These are phyloP conservation scores for Amanita pallidorosea DNA, from an alignment of 768 basidiomycete genomes.

Conservation along the genomic window DNA sequence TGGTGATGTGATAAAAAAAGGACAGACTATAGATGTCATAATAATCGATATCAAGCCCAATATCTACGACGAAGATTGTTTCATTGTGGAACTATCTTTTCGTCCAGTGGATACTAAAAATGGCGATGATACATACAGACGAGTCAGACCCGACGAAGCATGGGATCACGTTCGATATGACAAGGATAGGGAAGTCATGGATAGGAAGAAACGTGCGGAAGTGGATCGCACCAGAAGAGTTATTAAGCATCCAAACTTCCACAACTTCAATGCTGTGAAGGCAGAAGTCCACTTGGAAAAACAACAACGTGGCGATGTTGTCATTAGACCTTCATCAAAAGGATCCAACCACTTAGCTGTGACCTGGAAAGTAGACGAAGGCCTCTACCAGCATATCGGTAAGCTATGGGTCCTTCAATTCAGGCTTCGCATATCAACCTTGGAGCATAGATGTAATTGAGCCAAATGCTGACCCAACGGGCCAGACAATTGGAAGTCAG, in stretches of 20 bases:
- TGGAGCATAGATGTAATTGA: constrained; percentile 61
- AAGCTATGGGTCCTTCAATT: neutral
- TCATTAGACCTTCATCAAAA: constrained; percentile 93
- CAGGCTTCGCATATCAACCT: constrained; percentile 13
- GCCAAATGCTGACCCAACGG: constrained; percentile 62
- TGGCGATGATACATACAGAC: constrained; percentile 55
- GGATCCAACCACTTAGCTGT: constrained; percentile 90
- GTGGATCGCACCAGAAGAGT: constrained; percentile 71
- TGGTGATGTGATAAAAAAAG: constrained; percentile 51
- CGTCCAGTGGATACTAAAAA: constrained; percentile 47
- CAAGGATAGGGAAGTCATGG: constrained; percentile 61
- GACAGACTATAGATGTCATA: constrained; percentile 72
- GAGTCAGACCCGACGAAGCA: constrained; percentile 43
- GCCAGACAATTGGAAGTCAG: constrained; percentile 50
- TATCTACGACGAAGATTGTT: constrained; percentile 39
- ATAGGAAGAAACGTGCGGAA: constrained; percentile 78
- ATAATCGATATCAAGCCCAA: constrained; percentile 65
- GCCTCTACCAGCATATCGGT: constrained; percentile 95
- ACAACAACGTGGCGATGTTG: constrained; percentile 91
- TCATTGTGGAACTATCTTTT: constrained; percentile 68
- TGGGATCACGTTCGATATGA: constrained; percentile 61
- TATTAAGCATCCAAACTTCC: constrained; percentile 97
- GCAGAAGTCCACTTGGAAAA: constrained; percentile 85
- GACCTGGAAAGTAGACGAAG: constrained; percentile 98
- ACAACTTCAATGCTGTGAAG: constrained; percentile 83